Percentiles rank a stretch among this genome's conserved stretches.
Conservation (phyloP, 1,139 yeast genomes). For the Suhomyces kunorum region DNA sequence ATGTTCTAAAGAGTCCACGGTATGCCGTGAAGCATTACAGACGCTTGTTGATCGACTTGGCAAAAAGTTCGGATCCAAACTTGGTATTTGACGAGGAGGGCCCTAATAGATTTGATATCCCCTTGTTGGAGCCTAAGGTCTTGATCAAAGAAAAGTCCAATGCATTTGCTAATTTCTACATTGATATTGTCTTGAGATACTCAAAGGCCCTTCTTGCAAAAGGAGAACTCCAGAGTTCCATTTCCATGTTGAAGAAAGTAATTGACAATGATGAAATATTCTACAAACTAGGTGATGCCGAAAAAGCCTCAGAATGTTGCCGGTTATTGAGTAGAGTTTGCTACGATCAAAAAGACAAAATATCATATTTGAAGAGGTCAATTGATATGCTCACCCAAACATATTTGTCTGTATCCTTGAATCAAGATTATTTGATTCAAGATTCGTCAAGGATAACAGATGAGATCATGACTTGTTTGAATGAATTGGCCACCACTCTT, state of each 20-base stretch:
- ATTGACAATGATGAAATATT: conserved; percentile 43
- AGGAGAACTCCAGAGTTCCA: conserved; percentile 38
- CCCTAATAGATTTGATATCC: conserved; percentile 32
- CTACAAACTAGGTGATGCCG: conserved; percentile 47
- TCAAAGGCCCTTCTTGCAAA: conserved; percentile 46
- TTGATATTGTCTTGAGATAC: conserved; percentile 47
- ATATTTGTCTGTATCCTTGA: conserved; percentile 31
- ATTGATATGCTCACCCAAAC: conserved; percentile 40
- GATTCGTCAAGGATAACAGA: conserved; percentile 38
- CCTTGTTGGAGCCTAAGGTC: conserved; percentile 33
- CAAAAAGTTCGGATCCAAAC: conserved; percentile 30
- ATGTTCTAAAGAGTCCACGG: conserved; percentile 44
- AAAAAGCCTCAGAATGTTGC: conserved; percentile 44
- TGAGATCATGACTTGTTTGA: conserved; percentile 37
- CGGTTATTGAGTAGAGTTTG: conserved; percentile 37
- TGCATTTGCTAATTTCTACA: conserved; percentile 44
- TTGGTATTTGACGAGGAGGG: conserved; percentile 29
- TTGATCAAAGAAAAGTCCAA: conserved; percentile 35
- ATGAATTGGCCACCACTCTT: conserved; percentile 37
- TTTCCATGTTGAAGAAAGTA: conserved; percentile 31
- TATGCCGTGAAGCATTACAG: conserved; percentile 49
- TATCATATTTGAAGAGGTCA: conserved; percentile 41
- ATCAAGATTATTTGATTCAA: conserved; percentile 29
- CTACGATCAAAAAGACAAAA: conserved; percentile 29
- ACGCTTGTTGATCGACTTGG: conserved; percentile 39